These are phyloP conservation scores for Picea sitchensis DNA, from an alignment of 75 land plant species.

Conservation along the genomic window DNA sequence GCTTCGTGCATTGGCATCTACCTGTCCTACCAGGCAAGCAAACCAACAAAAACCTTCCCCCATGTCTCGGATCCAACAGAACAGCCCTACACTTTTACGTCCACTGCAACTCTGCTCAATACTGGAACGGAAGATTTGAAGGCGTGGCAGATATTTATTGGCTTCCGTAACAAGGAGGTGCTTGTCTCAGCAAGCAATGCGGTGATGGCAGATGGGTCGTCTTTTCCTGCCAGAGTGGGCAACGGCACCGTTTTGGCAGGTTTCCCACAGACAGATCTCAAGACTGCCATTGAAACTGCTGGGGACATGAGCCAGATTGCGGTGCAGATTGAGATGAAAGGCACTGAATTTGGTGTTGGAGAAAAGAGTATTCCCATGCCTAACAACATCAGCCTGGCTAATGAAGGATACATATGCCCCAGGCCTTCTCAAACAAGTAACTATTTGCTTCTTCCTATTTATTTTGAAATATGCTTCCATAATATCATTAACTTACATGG, in stretches of 20 bases:
- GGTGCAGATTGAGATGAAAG: constrained; percentile 36
- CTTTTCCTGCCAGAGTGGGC: constrained; percentile 55
- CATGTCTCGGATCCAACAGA: constrained; percentile 36
- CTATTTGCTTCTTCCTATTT: neutral
- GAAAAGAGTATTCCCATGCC: constrained; percentile 60
- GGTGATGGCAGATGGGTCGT: constrained; percentile 36
- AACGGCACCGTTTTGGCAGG: constrained; percentile 56
- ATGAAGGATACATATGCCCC: constrained; percentile 63
- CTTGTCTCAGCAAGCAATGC: constrained; percentile 56
- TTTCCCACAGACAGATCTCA: constrained; percentile 46
- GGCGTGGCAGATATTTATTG: constrained; percentile 65
- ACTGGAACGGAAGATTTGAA: constrained; percentile 50
- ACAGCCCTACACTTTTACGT: constrained; percentile 77
- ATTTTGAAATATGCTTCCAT: no score
- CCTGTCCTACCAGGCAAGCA: constrained; percentile 33
- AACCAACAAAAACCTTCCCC: constrained; percentile 36
- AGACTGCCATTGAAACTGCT: constrained; percentile 83
- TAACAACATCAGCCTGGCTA: constrained; percentile 45
- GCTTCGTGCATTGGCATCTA: constrained; percentile 50
- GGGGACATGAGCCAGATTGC: constrained; percentile 58
- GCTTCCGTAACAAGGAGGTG: constrained; percentile 65
- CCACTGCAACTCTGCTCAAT: constrained; percentile 47
- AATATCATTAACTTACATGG: no score
- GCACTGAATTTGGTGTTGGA: constrained; percentile 77
- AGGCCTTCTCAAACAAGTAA: constrained; percentile 30